These are phyloP conservation scores for Phlebopus sp. DNA, from an alignment of 1,284 basidiomycete species.

Conservation along the genomic window DNA sequence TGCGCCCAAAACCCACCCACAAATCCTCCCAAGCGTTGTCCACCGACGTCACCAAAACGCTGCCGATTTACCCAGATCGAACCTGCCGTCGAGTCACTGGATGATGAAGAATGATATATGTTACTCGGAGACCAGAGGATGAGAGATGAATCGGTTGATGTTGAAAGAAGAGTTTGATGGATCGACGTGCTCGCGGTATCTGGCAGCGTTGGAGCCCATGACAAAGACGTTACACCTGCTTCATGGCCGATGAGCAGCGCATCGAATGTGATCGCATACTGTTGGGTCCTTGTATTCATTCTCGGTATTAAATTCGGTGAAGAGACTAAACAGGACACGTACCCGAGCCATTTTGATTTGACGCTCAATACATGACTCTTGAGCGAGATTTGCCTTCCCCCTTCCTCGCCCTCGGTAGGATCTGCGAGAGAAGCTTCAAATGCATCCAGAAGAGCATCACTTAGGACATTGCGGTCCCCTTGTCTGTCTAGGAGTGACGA, in stretches of 20 bases:
- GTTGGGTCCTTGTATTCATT: slow-evolving; percentile 42
- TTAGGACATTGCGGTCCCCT: slow-evolving; percentile 32
- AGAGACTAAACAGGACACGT: neutral
- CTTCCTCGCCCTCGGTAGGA: slow-evolving; percentile 61
- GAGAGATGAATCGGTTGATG: slow-evolving; percentile 89
- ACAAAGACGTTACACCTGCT: slow-evolving; percentile 82
- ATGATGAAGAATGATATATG: slow-evolving; percentile 36
- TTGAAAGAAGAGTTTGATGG: slow-evolving; percentile 69
- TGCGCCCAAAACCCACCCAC: slow-evolving; percentile 80
- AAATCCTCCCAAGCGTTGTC: slow-evolving; percentile 85
- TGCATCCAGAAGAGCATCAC: slow-evolving; percentile 78
- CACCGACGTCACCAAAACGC: slow-evolving; percentile 90
- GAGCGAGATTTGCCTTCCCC: slow-evolving; percentile 79
- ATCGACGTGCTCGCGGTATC: slow-evolving; percentile 10
- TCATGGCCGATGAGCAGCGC: slow-evolving; percentile 92
- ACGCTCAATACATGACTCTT: slow-evolving; percentile 76
- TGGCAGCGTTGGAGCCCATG: slow-evolving; percentile 60
- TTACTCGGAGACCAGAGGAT: slow-evolving; percentile 87
- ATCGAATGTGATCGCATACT: slow-evolving; percentile 83
- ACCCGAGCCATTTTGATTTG: slow-evolving; percentile 53
- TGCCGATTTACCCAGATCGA: slow-evolving; percentile 87
- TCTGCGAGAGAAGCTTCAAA: slow-evolving; percentile 80
- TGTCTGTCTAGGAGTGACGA: slow-evolving; percentile 8
- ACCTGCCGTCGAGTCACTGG: slow-evolving; percentile 36
- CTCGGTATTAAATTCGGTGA: slow-evolving; percentile 4